Conservation (phyloP, 2,329 filamentous ascomycete species). For the Fusarium burgessii region DNA sequence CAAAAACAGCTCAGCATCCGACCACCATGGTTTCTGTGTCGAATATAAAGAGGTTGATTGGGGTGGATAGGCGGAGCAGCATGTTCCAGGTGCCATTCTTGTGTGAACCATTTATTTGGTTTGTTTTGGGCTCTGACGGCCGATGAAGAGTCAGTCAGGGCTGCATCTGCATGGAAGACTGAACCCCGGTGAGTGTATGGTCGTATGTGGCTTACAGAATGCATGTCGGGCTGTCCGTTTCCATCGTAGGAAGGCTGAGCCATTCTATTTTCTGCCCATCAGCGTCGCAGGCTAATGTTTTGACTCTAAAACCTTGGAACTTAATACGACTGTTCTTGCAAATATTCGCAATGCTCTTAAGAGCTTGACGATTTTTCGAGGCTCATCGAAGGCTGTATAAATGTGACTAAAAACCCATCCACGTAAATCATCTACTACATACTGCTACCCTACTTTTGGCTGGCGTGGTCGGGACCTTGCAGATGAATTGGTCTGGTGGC, state of each 20-base stretch:
- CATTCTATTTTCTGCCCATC: slow-evolving; percentile 20
- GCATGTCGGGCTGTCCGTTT: slow-evolving; percentile 38
- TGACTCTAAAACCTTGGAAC: background rate
- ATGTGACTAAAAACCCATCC: slow-evolving; percentile 11
- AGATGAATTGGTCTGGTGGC: slow-evolving; percentile 33
- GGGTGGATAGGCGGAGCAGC: slow-evolving; percentile 12
- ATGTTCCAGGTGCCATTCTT: slow-evolving; percentile 36
- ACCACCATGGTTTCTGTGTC: slow-evolving; percentile 29
- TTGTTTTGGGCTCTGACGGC: slow-evolving; percentile 11
- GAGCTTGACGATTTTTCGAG: slow-evolving; percentile 5
- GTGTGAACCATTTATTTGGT: slow-evolving; percentile 21
- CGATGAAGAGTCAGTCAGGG: slow-evolving; percentile 23
- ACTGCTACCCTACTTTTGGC: slow-evolving; percentile 30
- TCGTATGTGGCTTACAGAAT: slow-evolving; percentile 37
- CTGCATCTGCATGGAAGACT: slow-evolving; percentile 32
- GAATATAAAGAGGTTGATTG: slow-evolving; percentile 33
- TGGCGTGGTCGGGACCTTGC: slow-evolving; percentile 44
- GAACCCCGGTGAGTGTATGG: slow-evolving; percentile 30
- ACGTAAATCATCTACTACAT: slow-evolving; percentile 33
- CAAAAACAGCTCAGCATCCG: slow-evolving; percentile 44
- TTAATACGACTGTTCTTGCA: background rate
- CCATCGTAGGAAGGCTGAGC: slow-evolving; percentile 29
- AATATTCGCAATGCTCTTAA: background rate
- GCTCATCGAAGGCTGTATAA: slow-evolving; percentile 21
- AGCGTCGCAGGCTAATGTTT: slow-evolving; percentile 20